Conservation (phyloP, 2,329 filamentous ascomycete species). For the Penicillium sp. region DNA sequence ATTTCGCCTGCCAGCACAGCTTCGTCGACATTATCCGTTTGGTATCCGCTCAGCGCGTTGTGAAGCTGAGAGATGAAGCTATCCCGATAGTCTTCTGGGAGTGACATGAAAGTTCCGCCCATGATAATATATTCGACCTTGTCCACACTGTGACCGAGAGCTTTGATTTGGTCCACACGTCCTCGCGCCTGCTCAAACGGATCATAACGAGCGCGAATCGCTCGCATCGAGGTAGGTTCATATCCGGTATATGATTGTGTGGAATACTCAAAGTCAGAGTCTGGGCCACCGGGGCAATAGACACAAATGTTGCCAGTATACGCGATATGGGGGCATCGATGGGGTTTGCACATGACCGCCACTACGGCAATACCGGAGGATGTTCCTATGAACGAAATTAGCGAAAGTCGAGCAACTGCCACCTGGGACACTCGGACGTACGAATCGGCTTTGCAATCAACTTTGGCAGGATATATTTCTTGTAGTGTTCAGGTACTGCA, state of each 20-base stretch:
- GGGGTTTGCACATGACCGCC: constrained; percentile 99
- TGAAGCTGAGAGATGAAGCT: constrained; percentile 94
- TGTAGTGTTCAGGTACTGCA: constrained; percentile 98
- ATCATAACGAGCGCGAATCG: constrained; percentile 94
- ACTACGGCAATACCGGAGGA: constrained; percentile 97
- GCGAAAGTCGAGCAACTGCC: not conserved
- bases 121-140: constrained; percentile 99
- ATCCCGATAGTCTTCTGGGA: constrained; percentile 83
- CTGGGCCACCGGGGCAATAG: constrained; percentile 94
- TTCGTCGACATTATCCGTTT: constrained; percentile 91
- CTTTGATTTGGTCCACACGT: constrained; percentile 93
- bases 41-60: constrained; percentile 94
- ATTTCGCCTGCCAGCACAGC: constrained; percentile 91
- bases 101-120: constrained; percentile 98
- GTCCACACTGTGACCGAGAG: constrained; percentile 92
- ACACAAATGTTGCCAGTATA: constrained; percentile 99
- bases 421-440: constrained; percentile 42
- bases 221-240: constrained; percentile 97
- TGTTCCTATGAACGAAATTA: constrained; percentile 60
- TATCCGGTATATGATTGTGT: constrained; percentile 99
- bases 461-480: constrained; percentile 97
- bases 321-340: constrained; percentile 94
- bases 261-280: constrained; percentile 98
- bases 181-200: constrained; percentile 96
- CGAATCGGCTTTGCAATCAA: constrained; percentile 95